phyloP scores from a whole-genome alignment of 305 asterid species.

The Solanum hybrid region DNA sequence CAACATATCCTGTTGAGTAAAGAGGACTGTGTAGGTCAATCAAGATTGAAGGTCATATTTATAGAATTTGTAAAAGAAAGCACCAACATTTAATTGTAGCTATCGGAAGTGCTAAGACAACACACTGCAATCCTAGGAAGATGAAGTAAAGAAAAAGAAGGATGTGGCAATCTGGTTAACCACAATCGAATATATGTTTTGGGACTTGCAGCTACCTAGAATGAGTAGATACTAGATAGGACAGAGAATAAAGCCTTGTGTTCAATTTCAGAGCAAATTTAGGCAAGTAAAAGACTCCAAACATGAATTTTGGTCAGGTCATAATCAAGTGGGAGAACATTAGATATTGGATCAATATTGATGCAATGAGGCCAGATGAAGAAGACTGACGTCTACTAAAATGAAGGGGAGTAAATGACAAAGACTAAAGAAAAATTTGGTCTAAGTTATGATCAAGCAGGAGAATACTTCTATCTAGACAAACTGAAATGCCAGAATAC shows the following conservation, averaged over 20 bases:
- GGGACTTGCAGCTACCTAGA: neutral
- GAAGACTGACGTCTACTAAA: neutral
- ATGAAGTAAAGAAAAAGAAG: neutral
- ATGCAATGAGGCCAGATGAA: neutral
- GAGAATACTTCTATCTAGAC: neutral
- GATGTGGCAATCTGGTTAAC: neutral
- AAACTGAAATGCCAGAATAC: neutral
- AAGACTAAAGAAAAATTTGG: neutral
- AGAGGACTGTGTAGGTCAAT: slow-evolving; percentile 6
- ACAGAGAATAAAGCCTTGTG: neutral
- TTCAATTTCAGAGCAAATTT: neutral
- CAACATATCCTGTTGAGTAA: slow-evolving; percentile 15
- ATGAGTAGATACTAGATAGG: neutral
- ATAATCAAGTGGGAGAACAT: neutral
- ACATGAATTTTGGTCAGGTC: neutral
- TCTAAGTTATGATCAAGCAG: neutral
- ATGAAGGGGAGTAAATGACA: neutral
- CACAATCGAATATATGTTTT: neutral
- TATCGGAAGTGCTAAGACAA: neutral
- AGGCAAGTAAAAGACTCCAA: neutral
- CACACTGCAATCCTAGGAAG: neutral
- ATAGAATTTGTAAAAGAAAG: neutral
- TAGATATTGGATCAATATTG: neutral
- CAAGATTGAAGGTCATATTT: neutral
- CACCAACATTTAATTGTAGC: neutral